phyloP scores from a whole-genome alignment of 352 stramenopile genomes.

The Phytophthora pisi region DNA sequence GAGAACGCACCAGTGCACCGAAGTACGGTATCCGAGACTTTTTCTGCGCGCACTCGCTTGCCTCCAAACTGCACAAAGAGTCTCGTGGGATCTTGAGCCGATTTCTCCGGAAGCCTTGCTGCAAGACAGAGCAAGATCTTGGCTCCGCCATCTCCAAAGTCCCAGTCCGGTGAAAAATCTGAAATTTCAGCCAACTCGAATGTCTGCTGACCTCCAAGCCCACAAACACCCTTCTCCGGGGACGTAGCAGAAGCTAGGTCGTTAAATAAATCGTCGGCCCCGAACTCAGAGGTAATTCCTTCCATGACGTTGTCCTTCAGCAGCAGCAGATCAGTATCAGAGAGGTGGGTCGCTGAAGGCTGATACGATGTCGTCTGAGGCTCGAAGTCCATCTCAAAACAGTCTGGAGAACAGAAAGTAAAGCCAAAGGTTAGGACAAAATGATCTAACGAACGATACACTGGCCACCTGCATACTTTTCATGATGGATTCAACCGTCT shows the following conservation, averaged over 20 bases:
- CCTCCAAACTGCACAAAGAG: slow-evolving; percentile 82
- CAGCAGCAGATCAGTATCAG: slow-evolving; percentile 30
- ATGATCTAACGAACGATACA: neutral
- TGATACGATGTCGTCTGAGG: slow-evolving; percentile 17
- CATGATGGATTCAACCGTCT: slow-evolving; percentile 60
- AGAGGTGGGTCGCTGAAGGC: slow-evolving; percentile 19
- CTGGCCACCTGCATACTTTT: slow-evolving; percentile 41
- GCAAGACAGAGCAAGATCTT: slow-evolving; percentile 86
- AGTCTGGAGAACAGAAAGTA: slow-evolving; percentile 42
- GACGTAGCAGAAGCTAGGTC: slow-evolving; percentile 14
- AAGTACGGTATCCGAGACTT: slow-evolving; percentile 74
- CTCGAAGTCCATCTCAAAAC: slow-evolving; percentile 58
- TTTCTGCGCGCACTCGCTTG: slow-evolving; percentile 54
- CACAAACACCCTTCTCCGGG: slow-evolving; percentile 7
- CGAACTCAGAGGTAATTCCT: slow-evolving; percentile 28
- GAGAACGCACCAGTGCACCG: slow-evolving; percentile 68
- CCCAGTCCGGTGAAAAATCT: slow-evolving; percentile 88
- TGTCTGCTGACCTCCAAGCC: slow-evolving; percentile 28
- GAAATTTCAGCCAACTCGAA: slow-evolving; percentile 64
- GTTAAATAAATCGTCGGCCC: slow-evolving; percentile 42
- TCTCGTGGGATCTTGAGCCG: slow-evolving; percentile 28
- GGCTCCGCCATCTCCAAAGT: slow-evolving; percentile 72
- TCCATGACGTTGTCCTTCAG: slow-evolving; percentile 44
- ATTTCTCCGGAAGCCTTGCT: slow-evolving; percentile 40
- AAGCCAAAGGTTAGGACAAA: slow-evolving; percentile 7